Evolutionary conservation across 2,329 filamentous ascomycete genomes (phyloP).

Genomic region (Zelopaecilomyces penicillatus): DNA sequence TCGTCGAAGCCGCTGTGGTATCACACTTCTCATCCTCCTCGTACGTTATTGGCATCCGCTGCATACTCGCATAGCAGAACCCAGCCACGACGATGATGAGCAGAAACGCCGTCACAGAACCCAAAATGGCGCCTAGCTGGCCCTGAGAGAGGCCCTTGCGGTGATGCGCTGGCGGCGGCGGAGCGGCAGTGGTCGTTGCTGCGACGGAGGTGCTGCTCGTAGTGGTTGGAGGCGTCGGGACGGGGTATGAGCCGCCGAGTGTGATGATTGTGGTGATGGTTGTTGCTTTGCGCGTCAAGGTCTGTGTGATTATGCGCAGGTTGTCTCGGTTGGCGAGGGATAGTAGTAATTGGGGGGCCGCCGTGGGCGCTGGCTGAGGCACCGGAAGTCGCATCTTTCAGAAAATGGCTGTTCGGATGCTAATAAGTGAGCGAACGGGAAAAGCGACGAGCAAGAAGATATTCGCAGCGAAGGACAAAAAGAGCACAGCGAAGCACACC

Average conservation of each 20-base stretch:
- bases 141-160: slow-evolving; percentile 21
- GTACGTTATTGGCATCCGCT: not conserved
- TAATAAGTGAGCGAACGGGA: not conserved
- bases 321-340: slow-evolving; percentile 12
- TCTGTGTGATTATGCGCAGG: slow-evolving; percentile 28
- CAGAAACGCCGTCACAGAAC: slow-evolving; percentile 30
- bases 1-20: not conserved
- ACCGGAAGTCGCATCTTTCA: slow-evolving; percentile 1
- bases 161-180: slow-evolving; percentile 5
- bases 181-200: not conserved
- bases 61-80: slow-evolving; percentile 18
- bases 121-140: slow-evolving; percentile 34
- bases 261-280: slow-evolving; percentile 31
- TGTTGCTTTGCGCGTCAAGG: slow-evolving; percentile 23
- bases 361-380: slow-evolving; percentile 2
- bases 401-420: not conserved
- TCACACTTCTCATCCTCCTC: slow-evolving; percentile 3
- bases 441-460: not conserved
- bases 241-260: slow-evolving; percentile 11
- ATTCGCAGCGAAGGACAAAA: no score
- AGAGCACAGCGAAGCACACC: no score
- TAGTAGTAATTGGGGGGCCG: not conserved
- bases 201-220: slow-evolving; percentile 5
- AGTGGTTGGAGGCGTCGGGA: slow-evolving; percentile 7
- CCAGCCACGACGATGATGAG: slow-evolving; percentile 24